These are phyloP conservation scores for Malassezia psittaci DNA, from an alignment of 1,284 basidiomycete genomes.

Conservation along the genomic window DNA sequence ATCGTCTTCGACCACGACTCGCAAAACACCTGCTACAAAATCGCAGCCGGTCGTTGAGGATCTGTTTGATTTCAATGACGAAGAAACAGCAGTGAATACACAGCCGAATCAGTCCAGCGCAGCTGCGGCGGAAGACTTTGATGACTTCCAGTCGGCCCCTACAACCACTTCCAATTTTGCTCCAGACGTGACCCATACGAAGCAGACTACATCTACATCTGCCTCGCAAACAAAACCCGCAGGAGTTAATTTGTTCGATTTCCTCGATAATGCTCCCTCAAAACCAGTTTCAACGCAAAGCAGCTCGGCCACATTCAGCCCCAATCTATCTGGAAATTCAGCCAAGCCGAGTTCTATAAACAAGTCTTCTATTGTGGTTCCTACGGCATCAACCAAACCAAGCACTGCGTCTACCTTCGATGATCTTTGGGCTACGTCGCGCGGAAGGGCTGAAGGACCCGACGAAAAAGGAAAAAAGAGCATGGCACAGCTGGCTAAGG, in stretches of 20 bases:
- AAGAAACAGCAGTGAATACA: conserved; percentile 45
- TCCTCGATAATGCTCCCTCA: conserved; percentile 47
- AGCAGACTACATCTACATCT: conserved; percentile 5
- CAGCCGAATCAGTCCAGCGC: conserved; percentile 34
- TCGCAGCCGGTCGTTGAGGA: conserved; percentile 52
- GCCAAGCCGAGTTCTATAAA: neutral
- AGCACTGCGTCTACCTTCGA: conserved; percentile 57
- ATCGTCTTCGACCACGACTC: conserved; percentile 4
- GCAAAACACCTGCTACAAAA: conserved; percentile 14
- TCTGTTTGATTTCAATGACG: conserved; percentile 69
- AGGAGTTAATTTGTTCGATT: conserved; percentile 51
- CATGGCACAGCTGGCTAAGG: conserved; percentile 47
- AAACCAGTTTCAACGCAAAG: conserved; percentile 2
- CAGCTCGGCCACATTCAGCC: conserved; percentile 3
- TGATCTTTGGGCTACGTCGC: conserved; percentile 77
- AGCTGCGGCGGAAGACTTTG: conserved; percentile 33
- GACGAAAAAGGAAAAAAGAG: conserved; percentile 36
- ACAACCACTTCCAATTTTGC: neutral
- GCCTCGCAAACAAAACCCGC: conserved; percentile 59
- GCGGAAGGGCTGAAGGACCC: conserved; percentile 51
- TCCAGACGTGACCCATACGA: neutral
- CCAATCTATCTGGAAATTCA: neutral
- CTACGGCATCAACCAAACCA: neutral
- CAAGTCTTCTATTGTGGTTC: neutral
- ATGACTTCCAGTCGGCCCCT: conserved; percentile 27